These are phyloP conservation scores for Coemansia sp. DNA, from an alignment of 192 early-diverging fungal genomes.

Conservation along the genomic window DNA sequence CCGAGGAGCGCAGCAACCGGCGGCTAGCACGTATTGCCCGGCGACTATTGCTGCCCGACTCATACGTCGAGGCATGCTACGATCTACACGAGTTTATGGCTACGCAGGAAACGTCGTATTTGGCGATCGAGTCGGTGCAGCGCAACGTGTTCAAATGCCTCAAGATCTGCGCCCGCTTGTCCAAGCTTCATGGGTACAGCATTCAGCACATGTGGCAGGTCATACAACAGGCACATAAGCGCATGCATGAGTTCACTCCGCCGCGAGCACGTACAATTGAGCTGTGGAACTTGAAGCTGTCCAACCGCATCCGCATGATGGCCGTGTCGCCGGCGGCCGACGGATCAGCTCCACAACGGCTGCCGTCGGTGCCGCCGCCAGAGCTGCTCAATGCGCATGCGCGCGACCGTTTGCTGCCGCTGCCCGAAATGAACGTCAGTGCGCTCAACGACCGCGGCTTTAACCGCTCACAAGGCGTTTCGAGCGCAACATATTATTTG, in stretches of 20 bases:
- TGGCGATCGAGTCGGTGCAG: conserved; percentile 36
- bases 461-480: conserved; percentile 25
- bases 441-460: conserved; percentile 37
- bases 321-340: conserved; percentile 46
- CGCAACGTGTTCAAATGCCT: conserved; percentile 54
- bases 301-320: conserved; percentile 50
- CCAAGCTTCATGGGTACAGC: conserved; percentile 51
- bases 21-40: conserved; percentile 35
- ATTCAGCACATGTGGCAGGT: conserved; percentile 56
- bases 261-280: conserved; percentile 34
- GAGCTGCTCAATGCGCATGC: conserved; percentile 32
- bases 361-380: conserved; percentile 41
- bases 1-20: conserved; percentile 47
- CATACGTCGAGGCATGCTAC: conserved; percentile 48
- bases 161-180: conserved; percentile 51
- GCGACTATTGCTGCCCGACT: conserved; percentile 43
- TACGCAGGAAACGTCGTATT: background rate
- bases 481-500: conserved; percentile 41
- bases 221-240: conserved; percentile 38
- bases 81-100: conserved; percentile 45
- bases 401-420: conserved; percentile 36
- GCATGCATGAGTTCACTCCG: conserved; percentile 23
- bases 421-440: conserved; percentile 32
- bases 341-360: conserved; percentile 44
- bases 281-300: conserved; percentile 41